A percentile compares a stretch with the other conserved stretches of the same genome.
Evolutionary conservation across 495 filamentous ascomycete species (phyloP).

Genomic region (Venustampulla echinocandica): DNA sequence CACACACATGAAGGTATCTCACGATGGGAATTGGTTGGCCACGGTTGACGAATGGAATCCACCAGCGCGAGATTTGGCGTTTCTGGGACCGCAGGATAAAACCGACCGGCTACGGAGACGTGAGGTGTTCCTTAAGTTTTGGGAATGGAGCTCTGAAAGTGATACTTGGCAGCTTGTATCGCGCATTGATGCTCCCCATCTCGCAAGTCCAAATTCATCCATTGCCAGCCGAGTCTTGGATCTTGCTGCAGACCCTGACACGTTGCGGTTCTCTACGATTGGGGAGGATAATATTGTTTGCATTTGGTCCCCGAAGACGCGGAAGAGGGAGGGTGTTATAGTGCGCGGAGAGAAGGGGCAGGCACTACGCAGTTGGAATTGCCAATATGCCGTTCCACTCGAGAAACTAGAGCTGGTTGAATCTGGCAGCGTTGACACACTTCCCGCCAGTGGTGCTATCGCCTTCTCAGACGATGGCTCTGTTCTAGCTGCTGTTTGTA

Average conservation of each 20-base stretch:
- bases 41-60: conserved; percentile 87
- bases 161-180: conserved; percentile 65
- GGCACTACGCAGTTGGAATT: conserved; percentile 61
- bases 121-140: conserved; percentile 85
- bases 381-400: conserved; percentile 51
- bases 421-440: conserved; percentile 12
- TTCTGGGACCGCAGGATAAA: conserved; percentile 29
- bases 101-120: conserved; percentile 37
- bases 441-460: conserved; percentile 40
- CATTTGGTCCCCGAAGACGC: conserved; percentile 64
- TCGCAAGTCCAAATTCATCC: conserved; percentile 26
- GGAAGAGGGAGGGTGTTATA: conserved; percentile 52
- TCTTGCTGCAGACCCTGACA: conserved; percentile 56
- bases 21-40: conserved; percentile 82
- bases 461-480: conserved; percentile 84
- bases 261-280: conserved; percentile 68
- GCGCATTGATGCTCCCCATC: conserved; percentile 76
- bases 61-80: conserved; percentile 50
- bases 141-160: conserved; percentile 60
- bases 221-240: conserved; percentile 54
- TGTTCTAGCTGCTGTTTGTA: conserved; percentile 54
- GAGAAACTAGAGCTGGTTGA: conserved; percentile 32
- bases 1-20: conserved; percentile 58
- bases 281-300: conserved; percentile 70
- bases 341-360: conserved; percentile 44